These are phyloP conservation scores for Bruguiera hainesii DNA, from an alignment of 441 rosid genomes.

Conservation along the genomic window DNA sequence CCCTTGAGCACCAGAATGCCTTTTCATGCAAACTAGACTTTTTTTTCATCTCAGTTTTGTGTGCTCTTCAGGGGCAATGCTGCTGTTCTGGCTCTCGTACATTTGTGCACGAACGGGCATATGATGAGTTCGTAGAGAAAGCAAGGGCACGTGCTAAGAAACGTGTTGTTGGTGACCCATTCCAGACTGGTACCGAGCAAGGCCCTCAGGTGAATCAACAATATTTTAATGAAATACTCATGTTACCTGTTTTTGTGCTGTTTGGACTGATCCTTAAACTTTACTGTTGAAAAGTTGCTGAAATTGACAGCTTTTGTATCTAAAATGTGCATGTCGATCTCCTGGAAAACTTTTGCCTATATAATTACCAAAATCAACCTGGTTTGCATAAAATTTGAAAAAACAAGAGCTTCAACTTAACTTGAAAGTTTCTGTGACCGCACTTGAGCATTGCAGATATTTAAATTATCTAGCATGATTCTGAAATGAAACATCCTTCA, in stretches of 20 bases:
- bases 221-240: not conserved
- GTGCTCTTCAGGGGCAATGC: slow-evolving; percentile 69
- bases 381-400: not conserved
- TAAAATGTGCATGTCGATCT: not conserved
- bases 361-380: not conserved
- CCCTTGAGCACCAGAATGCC: not conserved
- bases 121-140: slow-evolving; percentile 79
- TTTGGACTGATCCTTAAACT: not conserved
- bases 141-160: slow-evolving; percentile 68
- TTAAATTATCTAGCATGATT: not conserved
- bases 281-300: too few species aligned
- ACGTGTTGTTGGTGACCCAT: slow-evolving; percentile 86
- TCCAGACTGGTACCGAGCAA: slow-evolving; percentile 72
- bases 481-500: slow-evolving; percentile 4
- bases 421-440: not conserved
- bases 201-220: slow-evolving; percentile 72
- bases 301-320: not conserved
- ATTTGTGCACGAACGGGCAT: slow-evolving; percentile 68
- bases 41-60: not conserved
- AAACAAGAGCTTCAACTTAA: not conserved
- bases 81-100: slow-evolving; percentile 93
- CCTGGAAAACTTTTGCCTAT: not conserved
- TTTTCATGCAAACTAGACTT: not conserved
- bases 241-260: not conserved
- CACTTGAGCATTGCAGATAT: not conserved